phyloP scores from a whole-genome alignment of 352 stramenopile species.

The Hyaloperonospora arabidopsidis region DNA sequence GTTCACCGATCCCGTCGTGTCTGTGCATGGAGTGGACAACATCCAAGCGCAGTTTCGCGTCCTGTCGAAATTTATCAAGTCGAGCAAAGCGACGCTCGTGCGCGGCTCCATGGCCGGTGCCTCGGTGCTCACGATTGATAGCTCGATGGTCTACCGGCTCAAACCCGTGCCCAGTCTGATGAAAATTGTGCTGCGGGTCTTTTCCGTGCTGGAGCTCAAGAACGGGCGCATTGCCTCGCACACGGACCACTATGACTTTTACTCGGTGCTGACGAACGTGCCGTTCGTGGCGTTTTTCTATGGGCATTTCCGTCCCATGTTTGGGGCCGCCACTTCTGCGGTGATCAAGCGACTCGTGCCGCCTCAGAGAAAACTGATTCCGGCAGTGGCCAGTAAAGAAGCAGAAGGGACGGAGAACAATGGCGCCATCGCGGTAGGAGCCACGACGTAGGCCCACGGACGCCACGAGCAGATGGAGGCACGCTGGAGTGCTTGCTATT shows the following conservation, averaged over 20 bases:
- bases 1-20: slow-evolving; percentile 75
- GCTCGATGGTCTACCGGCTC: slow-evolving; percentile 62
- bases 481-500: background rate
- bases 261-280: slow-evolving; percentile 72
- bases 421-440: slow-evolving; percentile 5
- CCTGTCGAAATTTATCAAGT: slow-evolving; percentile 70
- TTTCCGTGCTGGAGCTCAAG: slow-evolving; percentile 79
- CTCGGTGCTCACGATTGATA: slow-evolving; percentile 75
- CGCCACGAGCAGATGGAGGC: background rate
- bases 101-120: slow-evolving; percentile 75
- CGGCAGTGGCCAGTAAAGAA: slow-evolving; percentile 15
- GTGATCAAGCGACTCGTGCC: slow-evolving; percentile 66
- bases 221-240: slow-evolving; percentile 70
- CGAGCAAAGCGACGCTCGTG: slow-evolving; percentile 69
- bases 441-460: slow-evolving; percentile 28
- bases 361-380: slow-evolving; percentile 14
- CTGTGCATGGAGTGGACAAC: slow-evolving; percentile 65
- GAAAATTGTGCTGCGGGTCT: slow-evolving; percentile 65
- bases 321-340: slow-evolving; percentile 53
- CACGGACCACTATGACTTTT: slow-evolving; percentile 82
- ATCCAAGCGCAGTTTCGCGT: slow-evolving; percentile 81
- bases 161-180: slow-evolving; percentile 70
- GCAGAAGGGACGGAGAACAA: slow-evolving; percentile 7
- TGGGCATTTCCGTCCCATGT: slow-evolving; percentile 66
- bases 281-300: slow-evolving; percentile 77